phyloP scores from a whole-genome alignment of 306 rosid genomes.

The Spatholobus suberectus region DNA sequence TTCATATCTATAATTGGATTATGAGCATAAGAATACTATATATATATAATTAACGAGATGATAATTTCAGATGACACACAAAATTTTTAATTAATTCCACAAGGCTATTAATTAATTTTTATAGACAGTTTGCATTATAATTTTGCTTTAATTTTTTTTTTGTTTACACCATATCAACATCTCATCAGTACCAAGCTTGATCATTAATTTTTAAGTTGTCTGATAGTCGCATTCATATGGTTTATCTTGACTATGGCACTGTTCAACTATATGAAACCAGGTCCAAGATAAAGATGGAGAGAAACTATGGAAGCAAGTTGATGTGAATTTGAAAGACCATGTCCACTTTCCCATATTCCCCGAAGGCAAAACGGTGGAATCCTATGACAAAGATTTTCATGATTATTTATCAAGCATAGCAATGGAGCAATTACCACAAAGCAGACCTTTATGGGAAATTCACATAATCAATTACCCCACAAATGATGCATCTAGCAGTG shows the following conservation, averaged over 20 bases:
- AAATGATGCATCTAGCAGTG: slow-evolving; percentile 38
- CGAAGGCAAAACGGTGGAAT: slow-evolving; percentile 30
- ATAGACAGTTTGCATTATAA: not conserved
- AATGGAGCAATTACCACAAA: slow-evolving; percentile 41
- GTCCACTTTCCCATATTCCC: slow-evolving; percentile 45
- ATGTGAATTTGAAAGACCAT: slow-evolving; percentile 56
- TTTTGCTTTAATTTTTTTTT: not conserved
- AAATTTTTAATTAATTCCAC: not conserved
- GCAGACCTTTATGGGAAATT: slow-evolving; percentile 63
- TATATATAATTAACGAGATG: not conserved
- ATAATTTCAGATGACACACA: not conserved
- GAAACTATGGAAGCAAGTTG: slow-evolving; percentile 62
- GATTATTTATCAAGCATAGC: slow-evolving; percentile 54
- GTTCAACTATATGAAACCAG: slow-evolving; percentile 32
- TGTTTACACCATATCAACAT: not conserved
- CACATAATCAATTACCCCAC: slow-evolving; percentile 63
- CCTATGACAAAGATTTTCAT: slow-evolving; percentile 37
- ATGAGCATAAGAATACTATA: not conserved
- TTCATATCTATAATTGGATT: not conserved
- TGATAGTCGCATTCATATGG: not conserved
- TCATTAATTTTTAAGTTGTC: not conserved
- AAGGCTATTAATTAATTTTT: not conserved
- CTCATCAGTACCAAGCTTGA: not conserved
- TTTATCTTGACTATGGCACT: not conserved
- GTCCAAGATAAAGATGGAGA: slow-evolving; percentile 47